Percentiles rank a stretch among this genome's conserved stretches.
Evolutionary conservation across 192 early-diverging fungal species (phyloP).

Genomic region (Helicostylum pulchrum): DNA sequence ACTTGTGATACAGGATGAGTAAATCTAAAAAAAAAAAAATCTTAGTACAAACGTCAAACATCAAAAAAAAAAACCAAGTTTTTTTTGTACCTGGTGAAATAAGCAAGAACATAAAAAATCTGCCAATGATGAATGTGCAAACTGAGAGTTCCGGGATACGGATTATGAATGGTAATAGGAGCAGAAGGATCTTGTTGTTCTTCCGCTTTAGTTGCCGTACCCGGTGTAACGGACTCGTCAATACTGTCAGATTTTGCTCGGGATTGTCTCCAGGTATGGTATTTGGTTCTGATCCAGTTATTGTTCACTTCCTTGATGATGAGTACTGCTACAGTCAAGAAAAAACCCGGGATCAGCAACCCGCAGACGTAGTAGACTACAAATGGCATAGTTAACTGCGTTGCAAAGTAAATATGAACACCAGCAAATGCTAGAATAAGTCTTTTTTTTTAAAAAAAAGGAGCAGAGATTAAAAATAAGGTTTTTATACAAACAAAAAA

Average conservation of each 20-base stretch:
- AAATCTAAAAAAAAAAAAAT: constrained; percentile 42
- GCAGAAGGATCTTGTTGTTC: no score
- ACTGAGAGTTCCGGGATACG: not conserved
- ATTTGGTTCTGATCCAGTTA: constrained; percentile 25
- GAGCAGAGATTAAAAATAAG: no score
- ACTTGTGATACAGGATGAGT: constrained; percentile 63
- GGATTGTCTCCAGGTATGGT: not conserved
- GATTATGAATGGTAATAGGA: no score
- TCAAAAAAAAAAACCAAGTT: not conserved
- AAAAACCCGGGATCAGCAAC: constrained; percentile 36
- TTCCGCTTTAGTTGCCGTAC: no score
- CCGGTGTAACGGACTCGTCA: no score
- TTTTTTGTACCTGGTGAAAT: constrained; percentile 54
- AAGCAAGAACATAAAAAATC: constrained; percentile 76
- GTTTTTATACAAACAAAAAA: no score
- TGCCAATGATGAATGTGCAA: constrained; percentile 83
- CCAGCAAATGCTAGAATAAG: constrained; percentile 59
- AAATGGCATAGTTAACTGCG: constrained; percentile 34
- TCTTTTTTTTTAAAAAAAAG: constrained; percentile 5
- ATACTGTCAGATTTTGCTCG: not conserved
- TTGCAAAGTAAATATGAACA: constrained; percentile 50
- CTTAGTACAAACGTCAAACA: no score
- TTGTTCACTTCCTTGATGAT: constrained; percentile 43
- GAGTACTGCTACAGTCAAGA: constrained; percentile 37
- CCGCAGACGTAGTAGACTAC: constrained; percentile 43